Evolutionary conservation across 148 eudicot species (phyloP), one percentile per base, ranked within the genome.

Genomic region (Rhododendron molle): DNA sequence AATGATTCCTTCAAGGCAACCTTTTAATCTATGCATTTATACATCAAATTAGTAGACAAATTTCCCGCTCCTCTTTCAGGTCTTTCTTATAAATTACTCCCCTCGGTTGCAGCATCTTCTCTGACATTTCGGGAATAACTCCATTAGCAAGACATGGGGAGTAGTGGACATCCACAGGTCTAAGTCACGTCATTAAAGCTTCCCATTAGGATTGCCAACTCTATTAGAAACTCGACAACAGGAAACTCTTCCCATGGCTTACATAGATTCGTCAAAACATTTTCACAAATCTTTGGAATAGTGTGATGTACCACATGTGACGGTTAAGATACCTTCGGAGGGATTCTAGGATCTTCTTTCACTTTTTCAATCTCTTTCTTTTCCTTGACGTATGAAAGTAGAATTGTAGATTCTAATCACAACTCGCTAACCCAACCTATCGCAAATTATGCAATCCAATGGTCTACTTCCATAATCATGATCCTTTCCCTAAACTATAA

Each of bases 41-140:
- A 30, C 20, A 4, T 30, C 32, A 30, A 30, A 71, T 15, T 32
- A 71, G 18, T 69, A 13, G 74, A 69, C 15, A 26, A 28, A 12
- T 69, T 69, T 30, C 36, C 74, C 14, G 18, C 4, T 28, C 1
- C 16, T 69, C 16, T 28, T 28, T 11, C 74, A 26, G 36, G n/a
- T 21, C 49, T 16, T 21, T 72, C 77, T 72, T 13, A 21, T 34
- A 74, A 74, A 30, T 74, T 74, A 74, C 46, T 74, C 13, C 46
- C 99, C 93, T 92, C 95, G 86, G 95, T 95, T 23, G 99, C 96
- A 81, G 98, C 96, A 30, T 97, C 91, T 96, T 81, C 69, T 69
- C 72, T 67, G 32, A 67, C 73, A 26, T 67, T 67, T 67, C 30
- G 1, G 36, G 18, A 69, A 69, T 69, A 69, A 69, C 36, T 26